Evolutionary conservation across 2,329 filamentous ascomycete species (phyloP), one percentile per base, ranked within the genome.

Genomic region (Sporothrix inflata): DNA sequence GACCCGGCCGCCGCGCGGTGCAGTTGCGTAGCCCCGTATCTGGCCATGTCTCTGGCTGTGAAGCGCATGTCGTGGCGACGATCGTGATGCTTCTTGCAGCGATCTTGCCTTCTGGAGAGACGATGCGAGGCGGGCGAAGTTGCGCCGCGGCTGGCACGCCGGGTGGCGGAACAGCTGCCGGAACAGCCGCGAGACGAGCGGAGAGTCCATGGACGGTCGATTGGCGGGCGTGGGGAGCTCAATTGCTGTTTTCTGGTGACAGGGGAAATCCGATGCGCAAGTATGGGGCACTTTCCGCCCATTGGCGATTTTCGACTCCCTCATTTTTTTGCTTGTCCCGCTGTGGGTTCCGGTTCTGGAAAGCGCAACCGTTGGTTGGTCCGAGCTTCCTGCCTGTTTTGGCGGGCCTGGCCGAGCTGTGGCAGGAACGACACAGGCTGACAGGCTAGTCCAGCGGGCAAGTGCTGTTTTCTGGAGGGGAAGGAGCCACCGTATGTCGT

Each of bases 81-180:
- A 19, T 45, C 45, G 74, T 73, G 76, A 30, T 38, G 79, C 74
- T 76, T 76, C 74, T 76, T 76, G 8, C 49, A 60, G 19, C 75
- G 77, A 42, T 83, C 79, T 80, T 70, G 82, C 82, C 78, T 82
- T 77, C 57, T 81, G 83, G 71, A 83, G 79, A 53, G 79, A 80
- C 40, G 80, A 79, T 53, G 81, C 79, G 21, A 84, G 77, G 9
- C 79, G 77, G 61, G 78, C 78, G 53, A 84, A 75, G 71, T 83
- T 83, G 70, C 84, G 83, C 75, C 86, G 81, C 70, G 85, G 84
- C 78, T 87, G 86, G 79, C 90, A 92, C 67, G 89, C 86, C 65
- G 89, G 88, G 78, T 94, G 92, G 60, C 89, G 89, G 78, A 97
- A 97, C 55, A 98, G 88, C 84, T 94, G 92, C 78, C 92, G 89